Percentiles rank a stretch among this genome's conserved stretches.
Conservation (phyloP, 1,284 basidiomycete genomes). For the Trichosporon coremiiforme region DNA sequence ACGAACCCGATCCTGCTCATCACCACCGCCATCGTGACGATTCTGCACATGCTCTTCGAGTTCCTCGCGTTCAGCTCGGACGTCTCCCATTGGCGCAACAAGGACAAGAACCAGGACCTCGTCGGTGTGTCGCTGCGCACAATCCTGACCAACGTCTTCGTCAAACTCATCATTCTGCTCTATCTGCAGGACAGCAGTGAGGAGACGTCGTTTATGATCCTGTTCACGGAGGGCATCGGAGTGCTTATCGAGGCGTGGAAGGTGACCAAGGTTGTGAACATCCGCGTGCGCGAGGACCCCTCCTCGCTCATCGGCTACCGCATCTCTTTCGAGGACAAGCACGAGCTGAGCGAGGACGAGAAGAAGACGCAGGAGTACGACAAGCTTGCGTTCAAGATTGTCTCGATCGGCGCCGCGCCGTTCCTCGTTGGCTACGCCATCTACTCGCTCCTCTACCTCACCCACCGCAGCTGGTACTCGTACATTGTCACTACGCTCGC, state of each 20-base stretch:
- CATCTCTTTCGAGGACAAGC: conserved; percentile 84
- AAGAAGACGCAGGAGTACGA: conserved; percentile 94
- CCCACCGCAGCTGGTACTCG: conserved; percentile 91
- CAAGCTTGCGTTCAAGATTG: conserved; percentile 62
- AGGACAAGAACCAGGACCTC: conserved; percentile 72
- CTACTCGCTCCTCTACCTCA: conserved; percentile 66
- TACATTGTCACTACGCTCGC: conserved; percentile 74
- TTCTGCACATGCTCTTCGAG: conserved; percentile 88
- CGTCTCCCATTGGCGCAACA: conserved; percentile 91
- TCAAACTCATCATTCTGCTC: conserved; percentile 82
- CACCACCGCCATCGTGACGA: conserved; percentile 70
- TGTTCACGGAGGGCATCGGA: conserved; percentile 82
- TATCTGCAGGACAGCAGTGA: conserved; percentile 94
- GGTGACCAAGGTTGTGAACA: conserved; percentile 76
- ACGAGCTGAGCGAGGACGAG: conserved; percentile 89
- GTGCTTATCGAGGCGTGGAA: conserved; percentile 96
- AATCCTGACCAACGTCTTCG: conserved; percentile 91
- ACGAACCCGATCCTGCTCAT: conserved; percentile 89
- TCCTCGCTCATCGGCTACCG: conserved; percentile 75
- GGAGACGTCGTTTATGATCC: conserved; percentile 93
- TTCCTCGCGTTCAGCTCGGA: conserved; percentile 93
- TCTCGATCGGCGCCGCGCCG: conserved; percentile 83
- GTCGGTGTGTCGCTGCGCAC: conserved; percentile 62
- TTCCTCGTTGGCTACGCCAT: conserved; percentile 80
- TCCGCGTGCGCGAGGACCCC: conserved; percentile 65